These are phyloP conservation scores for Stagonosporopsis tanaceti DNA, from an alignment of 2,329 filamentous ascomycete genomes.

Conservation along the genomic window DNA sequence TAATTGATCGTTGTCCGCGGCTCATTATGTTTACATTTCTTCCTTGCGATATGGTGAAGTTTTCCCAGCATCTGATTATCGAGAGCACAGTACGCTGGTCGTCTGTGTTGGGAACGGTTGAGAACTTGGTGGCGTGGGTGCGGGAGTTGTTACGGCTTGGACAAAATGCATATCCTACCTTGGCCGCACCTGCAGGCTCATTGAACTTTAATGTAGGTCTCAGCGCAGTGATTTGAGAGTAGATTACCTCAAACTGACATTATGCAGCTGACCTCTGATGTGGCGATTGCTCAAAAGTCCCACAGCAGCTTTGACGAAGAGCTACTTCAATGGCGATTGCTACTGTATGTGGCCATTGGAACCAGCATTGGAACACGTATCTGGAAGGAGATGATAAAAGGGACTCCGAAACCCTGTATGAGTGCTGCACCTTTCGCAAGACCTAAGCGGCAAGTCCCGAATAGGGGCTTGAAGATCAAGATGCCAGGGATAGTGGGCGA, in stretches of 20 bases:
- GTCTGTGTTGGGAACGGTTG: not conserved
- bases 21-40: not conserved
- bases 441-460: not conserved
- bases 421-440: not conserved
- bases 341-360: not conserved
- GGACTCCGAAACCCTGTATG: not conserved
- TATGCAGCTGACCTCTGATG: not conserved
- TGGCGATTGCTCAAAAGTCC: not conserved
- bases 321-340: not conserved
- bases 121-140: conserved; percentile 1
- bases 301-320: not conserved
- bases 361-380: not conserved
- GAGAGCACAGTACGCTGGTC: not conserved
- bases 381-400: not conserved
- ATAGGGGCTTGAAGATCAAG: not conserved
- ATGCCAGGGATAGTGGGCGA: not conserved
- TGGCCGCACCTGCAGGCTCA: not conserved
- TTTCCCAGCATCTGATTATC: not conserved
- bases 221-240: too few relatives aligned
- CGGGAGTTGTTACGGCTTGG: not conserved
- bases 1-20: not conserved
- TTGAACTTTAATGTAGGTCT: not conserved
- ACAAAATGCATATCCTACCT: not conserved
- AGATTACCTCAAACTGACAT: not conserved
- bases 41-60: not conserved